These are phyloP conservation scores for Pichia sp. DNA, from an alignment of 1,139 yeast genomes.

Conservation along the genomic window DNA sequence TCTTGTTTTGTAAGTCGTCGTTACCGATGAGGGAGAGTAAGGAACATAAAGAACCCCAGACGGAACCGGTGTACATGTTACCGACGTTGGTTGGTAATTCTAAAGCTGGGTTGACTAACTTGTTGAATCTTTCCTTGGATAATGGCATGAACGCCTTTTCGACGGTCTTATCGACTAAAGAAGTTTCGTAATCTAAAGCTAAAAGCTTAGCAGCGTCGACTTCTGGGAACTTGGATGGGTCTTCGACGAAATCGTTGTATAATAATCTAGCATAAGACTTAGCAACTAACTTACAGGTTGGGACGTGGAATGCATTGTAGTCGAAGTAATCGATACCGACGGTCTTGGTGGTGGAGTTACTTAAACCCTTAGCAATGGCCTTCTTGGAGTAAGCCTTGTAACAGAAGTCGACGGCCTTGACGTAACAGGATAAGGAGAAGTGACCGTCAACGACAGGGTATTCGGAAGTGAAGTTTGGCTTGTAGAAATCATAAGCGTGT, in stretches of 20 bases:
- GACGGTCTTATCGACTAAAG: constrained; percentile 74
- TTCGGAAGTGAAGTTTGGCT: constrained; percentile 95
- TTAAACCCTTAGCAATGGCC: constrained; percentile 56
- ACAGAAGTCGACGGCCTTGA: constrained; percentile 87
- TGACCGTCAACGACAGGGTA: constrained; percentile 99
- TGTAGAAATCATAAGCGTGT: constrained; percentile 96
- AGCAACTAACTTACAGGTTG: constrained; percentile 93
- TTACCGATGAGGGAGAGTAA: constrained; percentile 72
- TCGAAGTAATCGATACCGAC: constrained; percentile 78
- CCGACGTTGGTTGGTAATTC: constrained; percentile 96
- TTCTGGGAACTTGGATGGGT: constrained; percentile 66
- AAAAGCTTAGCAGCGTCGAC: constrained; percentile 53
- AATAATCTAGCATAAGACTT: constrained; percentile 92
- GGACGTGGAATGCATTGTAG: constrained; percentile 97
- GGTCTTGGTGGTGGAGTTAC: constrained; percentile 43
- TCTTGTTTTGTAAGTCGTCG: constrained; percentile 73
- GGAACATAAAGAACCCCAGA: constrained; percentile 86
- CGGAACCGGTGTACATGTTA: constrained; percentile 97
- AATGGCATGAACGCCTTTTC: constrained; percentile 84
- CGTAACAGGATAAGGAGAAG: constrained; percentile 91
- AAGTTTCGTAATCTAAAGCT: constrained; percentile 66
- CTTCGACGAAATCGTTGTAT: constrained; percentile 80
- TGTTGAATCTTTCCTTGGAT: constrained; percentile 68
- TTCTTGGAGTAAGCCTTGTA: constrained; percentile 82
- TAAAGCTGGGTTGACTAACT: constrained; percentile 78